Conservation (phyloP, 139 green algal species). For the Chlorella ohadii region DNA sequence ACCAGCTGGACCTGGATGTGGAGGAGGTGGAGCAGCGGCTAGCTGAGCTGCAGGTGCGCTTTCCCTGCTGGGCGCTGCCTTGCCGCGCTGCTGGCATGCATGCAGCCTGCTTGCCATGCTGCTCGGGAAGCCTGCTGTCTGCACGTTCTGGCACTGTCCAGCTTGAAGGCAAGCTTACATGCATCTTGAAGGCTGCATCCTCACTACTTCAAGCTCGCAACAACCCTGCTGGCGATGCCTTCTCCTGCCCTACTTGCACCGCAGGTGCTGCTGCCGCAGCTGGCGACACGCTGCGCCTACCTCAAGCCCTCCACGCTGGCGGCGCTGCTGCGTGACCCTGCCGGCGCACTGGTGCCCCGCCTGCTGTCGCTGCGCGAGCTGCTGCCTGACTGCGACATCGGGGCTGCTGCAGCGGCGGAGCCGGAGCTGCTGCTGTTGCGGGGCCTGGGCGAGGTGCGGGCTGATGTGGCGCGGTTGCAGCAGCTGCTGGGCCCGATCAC, state of each 20-base stretch:
- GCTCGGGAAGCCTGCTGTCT: too few relatives aligned
- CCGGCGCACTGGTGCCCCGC: conserved; percentile 15
- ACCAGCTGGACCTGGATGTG: conserved; percentile 30
- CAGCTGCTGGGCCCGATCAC: not conserved
- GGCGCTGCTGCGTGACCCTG: conserved; percentile 33
- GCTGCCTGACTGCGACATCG: conserved; percentile 39
- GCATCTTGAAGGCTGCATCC: too few relatives aligned
- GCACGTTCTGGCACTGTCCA: too few relatives aligned
- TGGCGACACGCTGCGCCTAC: conserved; percentile 23
- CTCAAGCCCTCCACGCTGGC: conserved; percentile 47
- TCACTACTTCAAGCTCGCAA: too few relatives aligned
- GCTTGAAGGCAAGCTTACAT: too few relatives aligned
- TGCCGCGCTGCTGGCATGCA: too few relatives aligned
- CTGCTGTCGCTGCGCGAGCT: conserved; percentile 27
- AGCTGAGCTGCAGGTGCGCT: conserved; percentile 1
- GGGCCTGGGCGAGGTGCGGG: not conserved
- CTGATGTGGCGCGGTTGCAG: not conserved
- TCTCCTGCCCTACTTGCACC: not conserved
- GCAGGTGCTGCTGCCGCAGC: conserved; percentile 6
- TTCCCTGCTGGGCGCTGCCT: not conserved
- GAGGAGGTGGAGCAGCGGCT: conserved; percentile 30
- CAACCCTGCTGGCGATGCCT: too few relatives aligned
- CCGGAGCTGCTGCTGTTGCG: conserved; percentile 44
- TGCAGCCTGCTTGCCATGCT: too few relatives aligned
- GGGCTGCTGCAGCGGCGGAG: conserved; percentile 11